Evolutionary conservation across 2,329 filamentous ascomycete genomes (phyloP).

Genomic region (Beauveria rudraprayagi): DNA sequence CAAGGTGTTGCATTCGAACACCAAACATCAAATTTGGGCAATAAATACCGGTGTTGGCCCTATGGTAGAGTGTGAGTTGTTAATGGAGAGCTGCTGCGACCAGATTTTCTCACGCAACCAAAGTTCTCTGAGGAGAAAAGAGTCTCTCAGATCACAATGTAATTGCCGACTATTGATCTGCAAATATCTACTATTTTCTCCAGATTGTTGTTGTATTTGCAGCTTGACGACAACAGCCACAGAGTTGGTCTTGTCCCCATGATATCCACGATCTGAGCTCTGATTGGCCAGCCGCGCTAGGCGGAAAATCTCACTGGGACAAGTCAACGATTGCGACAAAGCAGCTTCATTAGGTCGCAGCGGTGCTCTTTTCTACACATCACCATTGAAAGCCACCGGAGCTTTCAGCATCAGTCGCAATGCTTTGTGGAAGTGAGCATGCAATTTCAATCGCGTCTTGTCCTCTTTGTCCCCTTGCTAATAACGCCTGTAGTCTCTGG

Average conservation of each 20-base stretch:
- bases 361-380: slow-evolving; percentile 14
- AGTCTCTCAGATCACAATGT: too few relatives aligned
- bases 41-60: too few relatives aligned
- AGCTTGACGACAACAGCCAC: background rate
- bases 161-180: too few relatives aligned
- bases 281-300: background rate
- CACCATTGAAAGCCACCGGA: slow-evolving; percentile 23
- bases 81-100: too few relatives aligned
- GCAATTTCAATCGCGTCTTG: background rate
- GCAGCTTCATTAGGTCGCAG: background rate
- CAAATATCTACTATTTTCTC: too few relatives aligned
- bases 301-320: slow-evolving; percentile 9
- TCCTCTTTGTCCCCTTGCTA: background rate
- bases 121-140: too few relatives aligned
- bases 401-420: slow-evolving; percentile 25
- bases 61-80: too few relatives aligned
- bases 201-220: background rate
- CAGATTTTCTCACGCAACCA: too few relatives aligned
- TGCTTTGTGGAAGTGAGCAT: slow-evolving; percentile 41
- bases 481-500: slow-evolving; percentile 66
- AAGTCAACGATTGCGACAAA: background rate
- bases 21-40: too few relatives aligned
- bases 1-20: too few relatives aligned
- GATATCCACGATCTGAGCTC: background rate
- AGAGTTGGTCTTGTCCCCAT: background rate